These are phyloP conservation scores for Ananas comosus DNA, from an alignment of 176 grass and related monocot species.

Conservation along the genomic window DNA sequence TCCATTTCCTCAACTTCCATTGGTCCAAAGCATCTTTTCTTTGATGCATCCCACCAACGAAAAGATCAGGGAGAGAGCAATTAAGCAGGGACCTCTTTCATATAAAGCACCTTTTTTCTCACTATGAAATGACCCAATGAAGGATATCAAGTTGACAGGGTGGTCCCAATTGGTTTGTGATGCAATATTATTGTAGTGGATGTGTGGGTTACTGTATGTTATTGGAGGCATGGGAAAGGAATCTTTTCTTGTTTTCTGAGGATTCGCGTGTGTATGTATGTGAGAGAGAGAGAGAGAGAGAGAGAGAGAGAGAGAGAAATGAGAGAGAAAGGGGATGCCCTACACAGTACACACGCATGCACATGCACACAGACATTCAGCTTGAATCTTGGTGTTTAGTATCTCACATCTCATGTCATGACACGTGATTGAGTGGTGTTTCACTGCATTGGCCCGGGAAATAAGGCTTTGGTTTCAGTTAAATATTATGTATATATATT, in stretches of 20 bases:
- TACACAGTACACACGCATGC: background rate
- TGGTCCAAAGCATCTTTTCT: background rate
- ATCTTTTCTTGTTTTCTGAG: slow-evolving; percentile 8
- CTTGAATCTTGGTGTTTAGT: slow-evolving; percentile 2
- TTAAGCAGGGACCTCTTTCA: background rate
- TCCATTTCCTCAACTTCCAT: too few species aligned
- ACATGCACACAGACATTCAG: slow-evolving; percentile 9
- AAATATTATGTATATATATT: background rate
- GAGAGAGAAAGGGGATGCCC: background rate
- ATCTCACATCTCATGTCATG: background rate
- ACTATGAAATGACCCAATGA: background rate
- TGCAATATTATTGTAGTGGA: background rate
- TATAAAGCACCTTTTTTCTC: background rate
- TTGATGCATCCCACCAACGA: slow-evolving; percentile 1
- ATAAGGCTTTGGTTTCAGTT: slow-evolving; percentile 18
- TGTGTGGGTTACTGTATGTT: background rate
- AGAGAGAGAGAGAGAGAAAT: background rate
- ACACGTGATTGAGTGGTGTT: too few species aligned
- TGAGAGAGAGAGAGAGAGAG: background rate
- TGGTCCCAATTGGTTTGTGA: background rate
- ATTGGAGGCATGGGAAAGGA: background rate
- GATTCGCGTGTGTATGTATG: background rate
- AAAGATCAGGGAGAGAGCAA: background rate
- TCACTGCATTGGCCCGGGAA: background rate
- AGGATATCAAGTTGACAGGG: background rate